Percentiles rank a stretch among this genome's conserved stretches.
phyloP scores from a whole-genome alignment of 129 eudicot genomes.

The Cynara cardunculus region DNA sequence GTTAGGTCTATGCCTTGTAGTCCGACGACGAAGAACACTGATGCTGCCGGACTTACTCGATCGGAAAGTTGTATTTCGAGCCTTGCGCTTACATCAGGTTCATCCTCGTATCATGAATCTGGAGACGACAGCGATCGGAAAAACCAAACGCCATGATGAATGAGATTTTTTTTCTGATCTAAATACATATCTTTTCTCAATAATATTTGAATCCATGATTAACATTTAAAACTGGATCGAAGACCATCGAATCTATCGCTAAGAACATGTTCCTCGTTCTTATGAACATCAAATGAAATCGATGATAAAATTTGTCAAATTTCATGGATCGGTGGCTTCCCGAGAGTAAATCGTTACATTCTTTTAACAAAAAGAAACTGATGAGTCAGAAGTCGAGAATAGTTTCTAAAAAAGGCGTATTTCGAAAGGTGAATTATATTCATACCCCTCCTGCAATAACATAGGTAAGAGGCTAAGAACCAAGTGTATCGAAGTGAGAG shows the following conservation, averaged over 20 bases:
- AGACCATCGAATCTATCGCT: background rate
- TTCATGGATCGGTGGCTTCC: background rate
- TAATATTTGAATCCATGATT: background rate
- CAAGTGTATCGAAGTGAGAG: no score
- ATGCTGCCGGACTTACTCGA: conserved; percentile 20
- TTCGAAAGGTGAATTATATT: no score
- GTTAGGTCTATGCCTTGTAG: conserved; percentile 63
- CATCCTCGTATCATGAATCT: conserved; percentile 15
- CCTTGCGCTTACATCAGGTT: conserved; percentile 36
- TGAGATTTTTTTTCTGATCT: background rate
- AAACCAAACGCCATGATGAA: background rate
- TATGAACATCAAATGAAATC: background rate
- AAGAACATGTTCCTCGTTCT: background rate
- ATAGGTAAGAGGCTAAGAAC: no score
- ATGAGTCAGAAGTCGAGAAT: background rate
- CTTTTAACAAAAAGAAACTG: background rate
- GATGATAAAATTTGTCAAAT: background rate
- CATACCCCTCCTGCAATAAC: no score
- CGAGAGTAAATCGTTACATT: background rate
- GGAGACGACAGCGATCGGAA: conserved; percentile 31
- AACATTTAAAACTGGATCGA: background rate
- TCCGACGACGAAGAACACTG: conserved; percentile 31
- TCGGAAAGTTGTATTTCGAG: conserved; percentile 62
- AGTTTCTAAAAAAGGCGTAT: background rate
- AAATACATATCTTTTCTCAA: background rate